Evolutionary conservation across 2,329 filamentous ascomycete species (phyloP).

Genomic region (Penicillium brevicompactum): DNA sequence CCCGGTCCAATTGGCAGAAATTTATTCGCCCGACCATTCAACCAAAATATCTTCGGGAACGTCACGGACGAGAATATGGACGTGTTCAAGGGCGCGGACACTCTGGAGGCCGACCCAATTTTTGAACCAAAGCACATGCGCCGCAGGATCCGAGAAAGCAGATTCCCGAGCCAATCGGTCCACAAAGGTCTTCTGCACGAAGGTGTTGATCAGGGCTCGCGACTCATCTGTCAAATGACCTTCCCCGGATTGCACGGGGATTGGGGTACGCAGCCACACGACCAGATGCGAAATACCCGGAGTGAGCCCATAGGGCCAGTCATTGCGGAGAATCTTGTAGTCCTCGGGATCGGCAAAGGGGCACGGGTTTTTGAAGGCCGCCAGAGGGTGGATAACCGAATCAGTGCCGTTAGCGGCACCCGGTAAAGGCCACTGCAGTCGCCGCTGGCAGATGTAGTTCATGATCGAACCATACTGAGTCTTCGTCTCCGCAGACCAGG

Average conservation of each 20-base stretch:
- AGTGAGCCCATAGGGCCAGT: constrained; percentile 65
- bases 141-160: constrained; percentile 36
- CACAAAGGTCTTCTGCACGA: constrained; percentile 55
- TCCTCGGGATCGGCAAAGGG: constrained; percentile 59
- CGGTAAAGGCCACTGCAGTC: constrained; percentile 54
- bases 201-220: constrained; percentile 50
- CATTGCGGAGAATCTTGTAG: constrained; percentile 61
- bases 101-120: constrained; percentile 65
- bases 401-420: not conserved
- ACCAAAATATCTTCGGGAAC: constrained; percentile 47
- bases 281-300: constrained; percentile 58
- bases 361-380: constrained; percentile 47
- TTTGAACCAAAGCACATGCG: constrained; percentile 65
- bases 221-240: constrained; percentile 56
- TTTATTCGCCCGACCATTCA: constrained; percentile 47
- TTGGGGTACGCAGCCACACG: constrained; percentile 59
- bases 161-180: constrained; percentile 40
- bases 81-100: constrained; percentile 60
- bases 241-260: constrained; percentile 47
- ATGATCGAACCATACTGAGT: constrained; percentile 58
- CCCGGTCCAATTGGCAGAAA: no score
- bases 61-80: constrained; percentile 57
- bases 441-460: constrained; percentile 57
- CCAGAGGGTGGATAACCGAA: constrained; percentile 33
- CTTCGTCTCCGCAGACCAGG: constrained; percentile 59